Base-by-base conservation (phyloP, 352 stramenopile genomes). In the Phytophthora quininea region DNA sequence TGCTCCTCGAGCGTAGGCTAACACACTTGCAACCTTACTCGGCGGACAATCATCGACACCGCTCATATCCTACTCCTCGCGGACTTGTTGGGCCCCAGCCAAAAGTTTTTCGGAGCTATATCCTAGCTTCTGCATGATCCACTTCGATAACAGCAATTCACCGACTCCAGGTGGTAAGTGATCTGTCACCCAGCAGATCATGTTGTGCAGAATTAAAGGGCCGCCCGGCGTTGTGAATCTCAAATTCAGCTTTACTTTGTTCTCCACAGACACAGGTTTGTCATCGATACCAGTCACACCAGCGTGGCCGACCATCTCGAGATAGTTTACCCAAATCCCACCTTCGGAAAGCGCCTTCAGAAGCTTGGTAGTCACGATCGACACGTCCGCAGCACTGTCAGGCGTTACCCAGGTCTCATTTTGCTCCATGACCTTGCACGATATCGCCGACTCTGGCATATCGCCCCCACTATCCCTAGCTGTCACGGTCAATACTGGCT, bases 131-230 rank as follows among this genome's bases (percentile, higher is more conserved):
- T 54, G 7, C 54, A 60, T 69, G 11, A 64, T 38, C 31, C 19
- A 54, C 27, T 27, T 29, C 4, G 59, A 67, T 6, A 60, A 31
- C 43, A 67, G 15, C 19, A 62, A 53, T 32, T 62, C 43, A 4
- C 60, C 52, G 1, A 61, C 35, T 6, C 48, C 45, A 1, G 10
- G 6, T 11, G 45, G 29, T 14, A 67, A 19, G 0, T 31, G 12
- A 9, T 62, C 52, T 3, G 53, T 58, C 4, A 69, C 62, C 54
- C 54, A 63, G 19, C 53, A 24, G 15, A 69, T 40, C 37, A 63
- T 54, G 27, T 69, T 63, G 1, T 14, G 54, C 9, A 59, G 53
- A 5, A 59, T 45, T 24, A 59, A 43, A 14, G 53, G 30, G 0
- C 53, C 53, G 9, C 53, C 53, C 11, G 53, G 53, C 8, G 53